Evolutionary conservation across 805 yeast species (phyloP), one percentile per base, ranked within the genome.

Genomic region (Lachancea dasiensis): DNA sequence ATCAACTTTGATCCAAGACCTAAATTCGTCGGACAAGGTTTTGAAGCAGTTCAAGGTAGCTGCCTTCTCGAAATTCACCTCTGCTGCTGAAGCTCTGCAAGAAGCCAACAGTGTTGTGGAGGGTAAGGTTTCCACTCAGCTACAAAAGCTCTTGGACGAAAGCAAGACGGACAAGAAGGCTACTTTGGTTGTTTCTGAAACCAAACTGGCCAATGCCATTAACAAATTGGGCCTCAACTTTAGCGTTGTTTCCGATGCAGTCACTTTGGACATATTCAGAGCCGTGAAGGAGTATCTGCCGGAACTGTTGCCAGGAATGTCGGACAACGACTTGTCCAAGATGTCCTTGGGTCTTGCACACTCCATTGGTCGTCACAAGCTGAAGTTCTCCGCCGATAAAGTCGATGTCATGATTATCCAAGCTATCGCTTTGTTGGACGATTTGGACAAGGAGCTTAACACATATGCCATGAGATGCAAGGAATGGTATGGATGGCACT

Each of bases 401-500:
- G 98, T 92, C 42, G 98, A 92, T 68, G 90, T 94, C 48, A 92
- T 92, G 98, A 90, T 92, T 63, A 94, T 92, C 48, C 98, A 92
- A 72, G 98, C 98, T 42, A 92, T 92, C 67, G 96, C 97, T 15
- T 72, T 92, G 50, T 75, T 92, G 58, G 98, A 92, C 58, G 97
- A 92, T 60, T 75, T 92, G 56, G 98, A 92, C 71, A 92, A 92
- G 70, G 98, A 92, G 67, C 76, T 92, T 56, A 92, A 92, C 71
- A 92, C 97, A 37, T 92, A 90, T 57, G 95, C 97, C 51, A 92
- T 92, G 98, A 81, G 98, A 72, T 79, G 90, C 69, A 92, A 90
- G 71, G 98, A 92, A 70, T 92, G 98, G 98, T 92, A 92, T 69
- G 98, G 98, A 50, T 92, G 98, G 98, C 98, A 92, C 68, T 92